Base-by-base conservation (phyloP, 2,329 filamentous ascomycete species). In the Tolypocladium album region DNA sequence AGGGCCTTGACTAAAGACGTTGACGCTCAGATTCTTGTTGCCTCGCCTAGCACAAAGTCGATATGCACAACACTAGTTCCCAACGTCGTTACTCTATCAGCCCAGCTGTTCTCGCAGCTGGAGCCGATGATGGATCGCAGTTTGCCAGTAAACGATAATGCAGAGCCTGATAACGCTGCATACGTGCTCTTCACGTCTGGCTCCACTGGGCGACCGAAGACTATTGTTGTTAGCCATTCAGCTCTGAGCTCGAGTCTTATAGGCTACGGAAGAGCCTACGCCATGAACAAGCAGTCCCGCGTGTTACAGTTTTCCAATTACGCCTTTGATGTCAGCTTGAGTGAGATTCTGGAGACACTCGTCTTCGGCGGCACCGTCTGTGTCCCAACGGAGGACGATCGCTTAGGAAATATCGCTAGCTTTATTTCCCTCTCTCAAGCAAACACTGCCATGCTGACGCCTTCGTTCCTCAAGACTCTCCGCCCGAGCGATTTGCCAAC, bases 141-240 rank as follows among this genome's bases (percentile, higher is more conserved):
- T 17, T 45, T 53, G 5, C 53, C 61, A 20, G 22, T 15, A 8
- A 55, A 45, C 15, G 45, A 47, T 4, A 13, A 53, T 9, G 55
- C 57, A 4, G 50, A 45, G 24, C 56, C 63, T 20, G 43, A 56
- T 13, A 55, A 66, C 12, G 59, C 60, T 9, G 64, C 62, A 0
- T 69, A 68, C 43, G 59, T 68, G 1, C 42, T 69, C 0, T 69
- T 69, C 34, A 69, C 67, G 0, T 68, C 66, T 2, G 67, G 67
- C 12, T 64, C 61, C 5, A 69, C 67, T 0, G 67, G 67, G 8
- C 61, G 55, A 7, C 66, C 67, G 0, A 69, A 69, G 40, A 66
- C 66, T 3, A 58, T 68, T 2, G 58, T 67, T 4, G 61, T 67
- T 31, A 63, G 64, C 36, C 67, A 69, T 43, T 59, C 55, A 8